These are phyloP conservation scores for Termitomyces sp. DNA, from an alignment of 1,284 basidiomycete species.

Conservation along the genomic window DNA sequence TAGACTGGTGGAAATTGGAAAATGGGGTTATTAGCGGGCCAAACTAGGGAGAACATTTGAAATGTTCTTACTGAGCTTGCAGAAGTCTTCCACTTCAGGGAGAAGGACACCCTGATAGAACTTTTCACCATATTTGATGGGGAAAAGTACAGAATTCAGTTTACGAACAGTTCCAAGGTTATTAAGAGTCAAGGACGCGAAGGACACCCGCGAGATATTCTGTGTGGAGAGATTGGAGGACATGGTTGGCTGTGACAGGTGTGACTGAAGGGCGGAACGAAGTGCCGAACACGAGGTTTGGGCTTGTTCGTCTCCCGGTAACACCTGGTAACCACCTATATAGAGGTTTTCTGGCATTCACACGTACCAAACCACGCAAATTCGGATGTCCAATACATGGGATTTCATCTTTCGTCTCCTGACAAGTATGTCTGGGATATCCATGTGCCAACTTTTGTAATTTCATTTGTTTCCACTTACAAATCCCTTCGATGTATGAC, in stretches of 20 bases:
- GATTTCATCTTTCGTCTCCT: too few species aligned
- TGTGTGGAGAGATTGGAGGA: slow-evolving; percentile 23
- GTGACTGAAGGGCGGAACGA: neutral
- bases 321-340: neutral
- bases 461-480: neutral
- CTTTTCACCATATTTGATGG: slow-evolving; percentile 77
- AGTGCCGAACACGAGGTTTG: neutral
- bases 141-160: slow-evolving; percentile 75
- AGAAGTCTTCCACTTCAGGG: slow-evolving; percentile 72
- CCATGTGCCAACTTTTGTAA: too few species aligned
- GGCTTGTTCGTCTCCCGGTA: too few species aligned
- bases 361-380: neutral
- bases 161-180: slow-evolving; percentile 80
- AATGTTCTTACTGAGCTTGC: slow-evolving; percentile 59
- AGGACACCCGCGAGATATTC: slow-evolving; percentile 49
- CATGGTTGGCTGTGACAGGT: slow-evolving; percentile 10
- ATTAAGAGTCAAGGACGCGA: slow-evolving; percentile 69
- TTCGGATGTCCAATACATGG: neutral
- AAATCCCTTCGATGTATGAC: neutral
- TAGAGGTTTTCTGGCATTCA: neutral
- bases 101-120: slow-evolving; percentile 72
- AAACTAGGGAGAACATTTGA: slow-evolving; percentile 2
- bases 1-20: slow-evolving; percentile 47
- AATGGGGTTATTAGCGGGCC: slow-evolving; percentile 2
- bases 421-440: neutral